A percentile compares a stretch with the other conserved stretches of the same genome.
Evolutionary conservation across 2,329 filamentous ascomycete species (phyloP).

Genomic region (Ceratocystis huliohia): DNA sequence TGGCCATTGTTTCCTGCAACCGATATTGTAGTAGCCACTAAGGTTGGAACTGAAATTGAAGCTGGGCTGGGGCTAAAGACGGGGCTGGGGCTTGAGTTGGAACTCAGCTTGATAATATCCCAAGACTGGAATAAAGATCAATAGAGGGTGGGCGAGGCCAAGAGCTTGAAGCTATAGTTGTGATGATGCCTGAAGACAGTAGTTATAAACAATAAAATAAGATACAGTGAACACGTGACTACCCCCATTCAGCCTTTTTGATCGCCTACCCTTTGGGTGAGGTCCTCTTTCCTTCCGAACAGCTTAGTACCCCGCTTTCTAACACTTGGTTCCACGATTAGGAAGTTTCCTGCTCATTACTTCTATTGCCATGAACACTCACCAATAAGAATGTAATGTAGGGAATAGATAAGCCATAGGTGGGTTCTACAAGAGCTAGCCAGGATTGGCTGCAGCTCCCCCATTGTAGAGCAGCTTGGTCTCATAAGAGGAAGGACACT

Average conservation of each 20-base stretch:
- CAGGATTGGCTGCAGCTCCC: background rate
- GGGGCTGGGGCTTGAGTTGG: background rate
- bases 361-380: background rate
- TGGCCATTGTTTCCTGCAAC: constrained; percentile 26
- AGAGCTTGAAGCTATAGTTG: too few species aligned
- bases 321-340: too few species aligned
- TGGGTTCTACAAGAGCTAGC: background rate
- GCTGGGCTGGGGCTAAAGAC: background rate
- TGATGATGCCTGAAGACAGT: too few species aligned
- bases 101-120: too few species aligned
- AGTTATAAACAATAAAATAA: too few species aligned
- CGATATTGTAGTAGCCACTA: background rate
- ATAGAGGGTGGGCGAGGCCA: too few species aligned
- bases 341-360: background rate
- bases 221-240: too few species aligned
- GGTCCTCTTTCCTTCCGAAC: too few species aligned
- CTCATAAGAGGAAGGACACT: background rate
- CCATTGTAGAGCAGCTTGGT: background rate
- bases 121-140: too few species aligned
- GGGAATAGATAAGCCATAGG: background rate
- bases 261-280: too few species aligned
- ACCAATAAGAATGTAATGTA: background rate
- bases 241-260: too few species aligned
- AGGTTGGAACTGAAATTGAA: background rate
- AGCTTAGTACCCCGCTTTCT: too few species aligned